Evolutionary conservation across 2,329 filamentous ascomycete species (phyloP).

Genomic region (Macrophomina tecta): DNA sequence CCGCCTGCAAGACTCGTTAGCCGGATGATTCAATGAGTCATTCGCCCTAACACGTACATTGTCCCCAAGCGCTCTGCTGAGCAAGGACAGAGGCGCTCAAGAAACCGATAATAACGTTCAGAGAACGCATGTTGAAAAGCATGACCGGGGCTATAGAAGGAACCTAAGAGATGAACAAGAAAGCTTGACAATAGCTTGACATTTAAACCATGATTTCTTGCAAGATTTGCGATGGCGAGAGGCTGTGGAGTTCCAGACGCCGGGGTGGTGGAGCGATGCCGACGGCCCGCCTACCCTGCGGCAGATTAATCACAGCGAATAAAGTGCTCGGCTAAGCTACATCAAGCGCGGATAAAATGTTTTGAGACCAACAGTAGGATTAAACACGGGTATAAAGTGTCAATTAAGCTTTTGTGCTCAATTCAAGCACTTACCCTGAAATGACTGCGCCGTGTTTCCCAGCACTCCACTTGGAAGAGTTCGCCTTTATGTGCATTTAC

Average conservation of each 20-base stretch:
- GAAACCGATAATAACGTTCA: conserved; percentile 31
- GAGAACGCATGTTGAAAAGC: conserved; percentile 3
- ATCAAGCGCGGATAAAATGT: background rate
- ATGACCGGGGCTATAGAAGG: background rate
- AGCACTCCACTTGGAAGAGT: background rate
- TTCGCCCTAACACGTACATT: conserved; percentile 36
- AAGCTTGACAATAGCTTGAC: conserved; percentile 1
- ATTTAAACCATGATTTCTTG: background rate
- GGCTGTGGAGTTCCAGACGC: background rate
- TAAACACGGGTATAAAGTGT: background rate
- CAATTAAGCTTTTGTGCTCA: background rate
- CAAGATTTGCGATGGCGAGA: background rate
- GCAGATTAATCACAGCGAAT: conserved; percentile 18
- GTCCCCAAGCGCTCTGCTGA: conserved; percentile 38
- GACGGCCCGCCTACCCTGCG: conserved; percentile 21
- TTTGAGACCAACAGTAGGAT: background rate
- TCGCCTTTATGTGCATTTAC: background rate
- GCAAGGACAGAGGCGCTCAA: conserved; percentile 37
- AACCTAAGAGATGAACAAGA: background rate
- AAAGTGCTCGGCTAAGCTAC: conserved; percentile 21
- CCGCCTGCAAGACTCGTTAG: conserved; percentile 34
- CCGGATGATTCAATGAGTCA: too few relatives aligned
- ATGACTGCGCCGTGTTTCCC: background rate
- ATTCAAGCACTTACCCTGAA: background rate
- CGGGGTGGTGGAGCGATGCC: background rate